Conservation (phyloP, 2,329 filamentous ascomycete genomes). For the Fulvia fulva region DNA sequence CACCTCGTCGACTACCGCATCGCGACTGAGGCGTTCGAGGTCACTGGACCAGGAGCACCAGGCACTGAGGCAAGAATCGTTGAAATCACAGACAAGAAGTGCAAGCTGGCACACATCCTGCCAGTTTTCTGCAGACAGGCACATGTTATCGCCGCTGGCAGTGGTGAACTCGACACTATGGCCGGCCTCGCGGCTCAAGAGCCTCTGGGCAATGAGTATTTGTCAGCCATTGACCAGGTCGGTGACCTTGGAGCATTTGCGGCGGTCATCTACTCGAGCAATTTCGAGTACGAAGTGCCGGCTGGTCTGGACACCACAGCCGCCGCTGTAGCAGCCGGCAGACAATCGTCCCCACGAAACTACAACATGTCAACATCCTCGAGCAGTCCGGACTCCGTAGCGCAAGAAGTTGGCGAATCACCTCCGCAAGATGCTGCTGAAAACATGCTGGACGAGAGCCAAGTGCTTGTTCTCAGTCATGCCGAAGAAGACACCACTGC, state of each 20-base stretch:
- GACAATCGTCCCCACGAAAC: background rate
- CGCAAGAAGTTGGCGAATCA: constrained; percentile 13
- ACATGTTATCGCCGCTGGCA: constrained; percentile 76
- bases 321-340: constrained; percentile 2
- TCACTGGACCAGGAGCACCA: constrained; percentile 32
- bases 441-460: constrained; percentile 18
- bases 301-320: constrained; percentile 22
- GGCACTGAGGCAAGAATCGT: constrained; percentile 51
- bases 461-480: constrained; percentile 16
- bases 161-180: constrained; percentile 56
- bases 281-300: constrained; percentile 57
- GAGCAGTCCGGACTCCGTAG: constrained; percentile 13
- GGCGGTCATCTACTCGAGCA: constrained; percentile 81
- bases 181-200: constrained; percentile 27
- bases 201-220: constrained; percentile 45
- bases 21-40: constrained; percentile 71
- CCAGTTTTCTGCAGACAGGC: constrained; percentile 89
- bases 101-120: constrained; percentile 82
- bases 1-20: constrained; percentile 79
- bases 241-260: constrained; percentile 77
- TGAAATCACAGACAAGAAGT: constrained; percentile 46
- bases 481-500: constrained; percentile 11
- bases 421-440: constrained; percentile 9
- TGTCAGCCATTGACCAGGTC: constrained; percentile 69
- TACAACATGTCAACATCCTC: constrained; percentile 6